Conservation (phyloP, 208 protist genomes). For the Blechomonas ayalai region DNA sequence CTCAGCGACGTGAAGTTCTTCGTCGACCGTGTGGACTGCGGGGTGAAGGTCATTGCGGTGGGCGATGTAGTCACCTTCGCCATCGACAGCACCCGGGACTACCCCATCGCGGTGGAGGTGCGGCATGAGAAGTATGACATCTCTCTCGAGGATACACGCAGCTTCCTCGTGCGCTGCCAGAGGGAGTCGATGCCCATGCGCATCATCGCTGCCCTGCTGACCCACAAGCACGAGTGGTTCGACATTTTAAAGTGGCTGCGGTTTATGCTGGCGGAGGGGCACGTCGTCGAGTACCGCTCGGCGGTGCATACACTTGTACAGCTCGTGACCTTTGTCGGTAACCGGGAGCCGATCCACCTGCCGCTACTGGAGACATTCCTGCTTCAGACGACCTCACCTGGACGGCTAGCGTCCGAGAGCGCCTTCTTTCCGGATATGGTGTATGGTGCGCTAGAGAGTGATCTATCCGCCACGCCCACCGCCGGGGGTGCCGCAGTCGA, state of each 20-base stretch:
- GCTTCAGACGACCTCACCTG: conserved; percentile 17
- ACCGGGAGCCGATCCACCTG: conserved; percentile 80
- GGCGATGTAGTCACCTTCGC: conserved; percentile 73
- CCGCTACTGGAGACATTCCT: conserved; percentile 59
- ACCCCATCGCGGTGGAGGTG: conserved; percentile 73
- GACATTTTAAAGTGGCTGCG: conserved; percentile 49
- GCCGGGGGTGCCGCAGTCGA: background rate
- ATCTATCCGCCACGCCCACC: background rate
- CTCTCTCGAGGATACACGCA: conserved; percentile 45
- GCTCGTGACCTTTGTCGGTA: conserved; percentile 75
- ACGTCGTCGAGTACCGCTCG: conserved; percentile 27
- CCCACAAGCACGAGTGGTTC: conserved; percentile 71
- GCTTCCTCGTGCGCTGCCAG: conserved; percentile 67
- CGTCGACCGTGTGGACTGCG: conserved; percentile 71
- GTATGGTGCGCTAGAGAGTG: conserved; percentile 22
- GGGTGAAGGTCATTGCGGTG: conserved; percentile 56
- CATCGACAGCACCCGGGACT: conserved; percentile 68
- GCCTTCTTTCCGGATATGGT: conserved; percentile 70
- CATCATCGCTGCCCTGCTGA: conserved; percentile 69
- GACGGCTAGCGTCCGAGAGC: conserved; percentile 1
- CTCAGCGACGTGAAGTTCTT: conserved; percentile 82
- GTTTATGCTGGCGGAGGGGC: conserved; percentile 6
- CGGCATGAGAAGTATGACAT: conserved; percentile 56
- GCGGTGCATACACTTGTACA: conserved; percentile 62
- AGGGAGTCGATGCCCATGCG: conserved; percentile 38